phyloP scores from a whole-genome alignment of 2,329 filamentous ascomycete species.

The Botrytis porri region DNA sequence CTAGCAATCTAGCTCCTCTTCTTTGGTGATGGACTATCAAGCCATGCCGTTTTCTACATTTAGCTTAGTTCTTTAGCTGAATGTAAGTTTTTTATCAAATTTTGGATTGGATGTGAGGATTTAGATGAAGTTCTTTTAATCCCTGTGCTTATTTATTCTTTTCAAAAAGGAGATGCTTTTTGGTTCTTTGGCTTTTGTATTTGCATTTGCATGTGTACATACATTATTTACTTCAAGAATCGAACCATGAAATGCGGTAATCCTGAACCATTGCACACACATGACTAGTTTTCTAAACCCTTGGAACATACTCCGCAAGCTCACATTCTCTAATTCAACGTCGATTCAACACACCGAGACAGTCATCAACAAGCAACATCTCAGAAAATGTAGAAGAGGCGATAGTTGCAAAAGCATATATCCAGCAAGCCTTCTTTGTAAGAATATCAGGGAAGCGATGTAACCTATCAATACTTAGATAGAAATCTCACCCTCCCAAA shows the following conservation, averaged over 20 bases:
- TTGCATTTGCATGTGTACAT: background rate
- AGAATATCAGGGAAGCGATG: background rate
- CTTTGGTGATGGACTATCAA: background rate
- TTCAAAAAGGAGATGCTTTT: background rate
- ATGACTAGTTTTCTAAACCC: too few relatives aligned
- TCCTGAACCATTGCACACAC: background rate
- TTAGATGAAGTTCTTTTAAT: too few relatives aligned
- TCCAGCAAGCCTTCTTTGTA: too few relatives aligned
- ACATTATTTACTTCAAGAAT: background rate
- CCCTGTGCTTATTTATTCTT: background rate
- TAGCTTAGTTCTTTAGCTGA: background rate
- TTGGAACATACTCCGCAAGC: too few relatives aligned
- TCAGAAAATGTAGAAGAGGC: background rate
- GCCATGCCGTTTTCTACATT: background rate
- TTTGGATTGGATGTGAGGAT: background rate
- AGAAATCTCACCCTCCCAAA: too few relatives aligned
- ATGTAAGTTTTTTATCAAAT: background rate
- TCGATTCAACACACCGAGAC: too few relatives aligned
- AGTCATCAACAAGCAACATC: too few relatives aligned
- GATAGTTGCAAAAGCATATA: background rate
- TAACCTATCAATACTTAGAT: background rate
- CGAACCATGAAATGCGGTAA: background rate
- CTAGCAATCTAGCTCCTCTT: background rate
- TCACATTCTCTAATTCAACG: too few relatives aligned
- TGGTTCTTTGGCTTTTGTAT: background rate